Percentiles rank a stretch among this genome's conserved stretches.
These are phyloP conservation scores for Pichia sp. DNA, from an alignment of 1,139 yeast genomes.

Conservation along the genomic window DNA sequence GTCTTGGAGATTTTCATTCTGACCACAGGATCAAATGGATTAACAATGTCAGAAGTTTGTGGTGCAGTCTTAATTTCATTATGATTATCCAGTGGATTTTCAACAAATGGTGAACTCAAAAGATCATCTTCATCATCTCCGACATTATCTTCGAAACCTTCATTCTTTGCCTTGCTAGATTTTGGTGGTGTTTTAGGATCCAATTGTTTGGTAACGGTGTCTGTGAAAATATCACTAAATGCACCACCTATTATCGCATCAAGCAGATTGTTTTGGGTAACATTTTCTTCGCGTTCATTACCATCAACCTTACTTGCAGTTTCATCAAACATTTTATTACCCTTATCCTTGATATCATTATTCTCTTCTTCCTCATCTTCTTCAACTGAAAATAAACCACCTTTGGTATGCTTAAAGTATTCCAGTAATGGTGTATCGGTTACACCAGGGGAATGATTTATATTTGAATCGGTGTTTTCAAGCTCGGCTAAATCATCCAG, in stretches of 20 bases:
- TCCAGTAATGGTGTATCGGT: slow-evolving; percentile 18
- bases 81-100: slow-evolving; percentile 33
- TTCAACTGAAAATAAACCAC: slow-evolving; percentile 12
- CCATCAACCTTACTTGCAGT: neutral
- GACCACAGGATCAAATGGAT: slow-evolving; percentile 15
- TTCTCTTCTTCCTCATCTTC: slow-evolving; percentile 1
- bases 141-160: slow-evolving; percentile 25
- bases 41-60: neutral
- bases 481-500: neutral
- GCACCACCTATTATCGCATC: slow-evolving; percentile 35
- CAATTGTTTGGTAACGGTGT: slow-evolving; percentile 37
- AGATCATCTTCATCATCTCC: slow-evolving; percentile 27
- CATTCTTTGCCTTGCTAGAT: neutral
- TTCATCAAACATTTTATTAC: neutral
- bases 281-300: neutral
- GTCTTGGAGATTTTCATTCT: slow-evolving; percentile 31
- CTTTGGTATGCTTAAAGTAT: slow-evolving; percentile 14
- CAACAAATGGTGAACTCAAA: slow-evolving; percentile 49
- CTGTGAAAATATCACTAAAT: slow-evolving; percentile 52
- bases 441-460: slow-evolving; percentile 1
- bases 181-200: slow-evolving; percentile 9
- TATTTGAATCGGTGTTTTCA: neutral
- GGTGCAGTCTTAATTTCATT: neutral
- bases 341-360: neutral
- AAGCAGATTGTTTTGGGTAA: slow-evolving; percentile 9